These are phyloP conservation scores for Lupinus albus DNA, from an alignment of 306 rosid genomes.

Conservation along the genomic window DNA sequence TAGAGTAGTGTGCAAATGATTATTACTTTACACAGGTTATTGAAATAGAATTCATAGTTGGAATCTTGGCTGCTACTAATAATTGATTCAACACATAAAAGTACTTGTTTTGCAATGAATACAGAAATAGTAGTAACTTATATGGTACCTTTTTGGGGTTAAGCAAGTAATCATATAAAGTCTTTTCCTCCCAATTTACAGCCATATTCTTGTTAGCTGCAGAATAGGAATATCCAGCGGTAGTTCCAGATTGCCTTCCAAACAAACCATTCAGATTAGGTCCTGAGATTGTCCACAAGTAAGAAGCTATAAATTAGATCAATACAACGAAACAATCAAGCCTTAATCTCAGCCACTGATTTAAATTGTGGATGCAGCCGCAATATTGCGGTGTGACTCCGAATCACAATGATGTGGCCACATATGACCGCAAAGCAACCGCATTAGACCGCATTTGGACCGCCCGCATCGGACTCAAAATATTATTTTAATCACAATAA, in stretches of 20 bases:
- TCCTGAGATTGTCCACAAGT: constrained; percentile 45
- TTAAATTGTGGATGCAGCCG: no score
- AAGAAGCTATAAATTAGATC: no score
- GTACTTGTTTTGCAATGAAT: neutral
- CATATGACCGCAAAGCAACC: no score
- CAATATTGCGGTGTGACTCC: no score
- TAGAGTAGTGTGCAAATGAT: neutral
- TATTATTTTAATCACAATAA: no score
- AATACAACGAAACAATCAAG: no score
- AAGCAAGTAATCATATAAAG: constrained; percentile 86
- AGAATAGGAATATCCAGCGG: constrained; percentile 83
- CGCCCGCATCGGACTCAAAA: no score
- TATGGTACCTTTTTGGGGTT: constrained; percentile 80
- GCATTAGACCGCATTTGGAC: no score
- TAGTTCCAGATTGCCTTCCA: constrained; percentile 96
- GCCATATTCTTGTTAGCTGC: constrained; percentile 94
- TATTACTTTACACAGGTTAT: neutral
- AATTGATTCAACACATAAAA: neutral
- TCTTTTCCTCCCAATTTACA: constrained; percentile 84
- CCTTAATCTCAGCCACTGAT: no score
- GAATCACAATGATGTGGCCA: no score
- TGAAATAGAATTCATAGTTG: neutral
- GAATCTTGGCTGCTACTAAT: no score
- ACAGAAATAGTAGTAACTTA: constrained; percentile 1
- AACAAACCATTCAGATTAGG: constrained; percentile 88